These are phyloP conservation scores for Kuraishia ogatae DNA, from an alignment of 805 yeast genomes.

Conservation along the genomic window DNA sequence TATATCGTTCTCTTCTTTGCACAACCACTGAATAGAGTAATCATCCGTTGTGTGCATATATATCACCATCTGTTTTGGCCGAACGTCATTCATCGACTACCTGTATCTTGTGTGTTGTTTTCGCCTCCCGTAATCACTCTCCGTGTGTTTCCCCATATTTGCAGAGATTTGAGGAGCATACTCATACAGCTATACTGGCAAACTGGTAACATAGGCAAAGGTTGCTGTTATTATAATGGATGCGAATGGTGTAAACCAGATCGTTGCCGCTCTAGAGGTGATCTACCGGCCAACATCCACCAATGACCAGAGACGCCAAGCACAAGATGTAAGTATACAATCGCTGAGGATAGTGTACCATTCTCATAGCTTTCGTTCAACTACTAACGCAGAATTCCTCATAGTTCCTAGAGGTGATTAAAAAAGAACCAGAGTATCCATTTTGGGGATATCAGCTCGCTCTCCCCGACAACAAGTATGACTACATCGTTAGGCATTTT, in stretches of 20 bases:
- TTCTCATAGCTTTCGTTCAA: background rate
- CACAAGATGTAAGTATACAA: constrained; percentile 27
- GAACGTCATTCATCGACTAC: too few relatives aligned
- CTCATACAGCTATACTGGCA: too few relatives aligned
- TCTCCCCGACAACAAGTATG: constrained; percentile 45
- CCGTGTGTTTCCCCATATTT: too few relatives aligned
- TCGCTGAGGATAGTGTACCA: constrained; percentile 8
- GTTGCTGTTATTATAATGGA: constrained; percentile 37
- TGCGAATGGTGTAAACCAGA: constrained; percentile 59
- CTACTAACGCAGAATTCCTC: constrained; percentile 1
- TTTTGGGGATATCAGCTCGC: constrained; percentile 89
- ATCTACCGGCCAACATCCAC: constrained; percentile 60
- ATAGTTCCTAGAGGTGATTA: constrained; percentile 65
- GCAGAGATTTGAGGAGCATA: too few relatives aligned
- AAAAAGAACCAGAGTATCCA: constrained; percentile 76
- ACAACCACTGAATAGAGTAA: too few relatives aligned
- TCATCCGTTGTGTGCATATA: too few relatives aligned
- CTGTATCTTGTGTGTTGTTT: too few relatives aligned
- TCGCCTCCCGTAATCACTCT: too few relatives aligned
- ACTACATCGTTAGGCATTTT: constrained; percentile 77
- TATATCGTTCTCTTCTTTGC: background rate
- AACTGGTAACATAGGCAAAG: too few relatives aligned
- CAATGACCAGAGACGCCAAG: constrained; percentile 46
- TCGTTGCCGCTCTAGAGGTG: constrained; percentile 67
- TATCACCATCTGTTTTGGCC: too few relatives aligned